phyloP scores from a whole-genome alignment of 257 asterid species.

The Pogostemon cablin region DNA sequence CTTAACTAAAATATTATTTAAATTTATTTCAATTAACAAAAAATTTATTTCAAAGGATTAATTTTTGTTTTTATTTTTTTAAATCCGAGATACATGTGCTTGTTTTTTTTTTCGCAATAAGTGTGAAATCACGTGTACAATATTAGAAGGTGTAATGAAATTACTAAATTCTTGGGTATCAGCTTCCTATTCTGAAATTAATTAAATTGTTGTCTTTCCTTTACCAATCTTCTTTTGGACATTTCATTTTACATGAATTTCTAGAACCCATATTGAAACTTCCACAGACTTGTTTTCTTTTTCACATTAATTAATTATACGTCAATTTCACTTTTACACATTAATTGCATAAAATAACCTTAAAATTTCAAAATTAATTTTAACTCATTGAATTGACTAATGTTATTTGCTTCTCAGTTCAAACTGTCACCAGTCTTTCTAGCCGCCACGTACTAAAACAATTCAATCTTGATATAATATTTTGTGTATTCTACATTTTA shows the following conservation, averaged over 20 bases:
- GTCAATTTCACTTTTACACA: background rate
- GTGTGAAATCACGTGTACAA: too few relatives aligned
- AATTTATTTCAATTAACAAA: too few relatives aligned
- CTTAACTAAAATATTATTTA: too few relatives aligned
- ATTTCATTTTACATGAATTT: background rate
- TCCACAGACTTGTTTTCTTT: constrained; percentile 4
- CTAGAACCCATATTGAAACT: background rate
- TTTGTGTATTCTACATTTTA: background rate
- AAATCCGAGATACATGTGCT: too few relatives aligned
- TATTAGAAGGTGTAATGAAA: too few relatives aligned
- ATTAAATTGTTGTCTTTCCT: background rate
- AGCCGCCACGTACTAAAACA: background rate
- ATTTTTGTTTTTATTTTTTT: too few relatives aligned
- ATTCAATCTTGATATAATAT: background rate
- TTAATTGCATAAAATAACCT: background rate
- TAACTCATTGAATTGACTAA: constrained; percentile 9
- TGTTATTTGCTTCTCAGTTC: background rate
- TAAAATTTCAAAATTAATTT: constrained; percentile 25
- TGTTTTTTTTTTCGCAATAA: too few relatives aligned
- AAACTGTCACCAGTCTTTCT: background rate
- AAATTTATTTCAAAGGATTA: too few relatives aligned
- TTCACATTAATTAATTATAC: constrained; percentile 12
- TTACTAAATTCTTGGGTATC: too few relatives aligned
- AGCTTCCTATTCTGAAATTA: too few relatives aligned
- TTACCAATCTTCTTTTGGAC: background rate